These are phyloP conservation scores for Bipolaris bicolor DNA, from an alignment of 2,329 filamentous ascomycete genomes.

Conservation along the genomic window DNA sequence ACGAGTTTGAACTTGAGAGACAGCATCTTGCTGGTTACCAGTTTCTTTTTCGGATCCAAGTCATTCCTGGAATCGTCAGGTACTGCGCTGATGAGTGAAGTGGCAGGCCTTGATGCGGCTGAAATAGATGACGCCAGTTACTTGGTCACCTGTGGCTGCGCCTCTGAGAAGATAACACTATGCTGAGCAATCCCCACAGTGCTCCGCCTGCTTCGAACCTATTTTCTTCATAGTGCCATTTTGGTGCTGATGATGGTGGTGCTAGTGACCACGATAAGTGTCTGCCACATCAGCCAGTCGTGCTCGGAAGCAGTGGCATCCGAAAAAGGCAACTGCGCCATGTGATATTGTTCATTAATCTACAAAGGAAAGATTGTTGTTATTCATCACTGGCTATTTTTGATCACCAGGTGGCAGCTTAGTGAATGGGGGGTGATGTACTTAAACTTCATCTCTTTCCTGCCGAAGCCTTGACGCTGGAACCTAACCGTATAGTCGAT, in stretches of 20 bases:
- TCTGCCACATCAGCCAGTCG: neutral
- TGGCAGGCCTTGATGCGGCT: constrained; percentile 3
- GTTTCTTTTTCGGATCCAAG: neutral
- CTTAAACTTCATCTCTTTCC: neutral
- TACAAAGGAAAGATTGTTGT: neutral
- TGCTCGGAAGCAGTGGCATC: neutral
- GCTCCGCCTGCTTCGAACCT: too few relatives aligned
- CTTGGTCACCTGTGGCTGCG: constrained; percentile 6
- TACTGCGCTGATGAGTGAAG: constrained; percentile 5
- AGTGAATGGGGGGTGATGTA: neutral
- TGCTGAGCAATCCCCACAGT: constrained; percentile 7
- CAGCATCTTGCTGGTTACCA: neutral
- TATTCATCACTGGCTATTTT: constrained; percentile 16
- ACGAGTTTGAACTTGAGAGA: neutral
- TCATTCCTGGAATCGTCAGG: neutral
- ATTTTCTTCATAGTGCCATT: neutral
- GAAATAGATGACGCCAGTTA: constrained; percentile 11
- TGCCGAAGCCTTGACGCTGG: neutral
- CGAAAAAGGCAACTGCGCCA: neutral
- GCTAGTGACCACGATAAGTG: neutral
- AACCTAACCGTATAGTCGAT: neutral
- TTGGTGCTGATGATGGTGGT: neutral
- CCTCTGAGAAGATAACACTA: neutral
- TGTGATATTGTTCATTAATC: neutral
- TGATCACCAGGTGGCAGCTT: neutral